Conservation (phyloP, 345 rosid species). For the Arabidopsis thaliana region TAIR10.1 NC_003070.9:22131001-22131500, state of each 20-base stretch:
- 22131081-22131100: background rate
- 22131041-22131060: background rate
- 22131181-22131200: background rate
- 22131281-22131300: too few relatives aligned
- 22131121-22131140: background rate
- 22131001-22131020: slow-evolving; percentile 7
- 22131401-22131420: too few relatives aligned
- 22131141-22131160: background rate
- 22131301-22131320: too few relatives aligned
- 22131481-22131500: too few relatives aligned
- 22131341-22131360: too few relatives aligned
- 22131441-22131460: too few relatives aligned
- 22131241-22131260: background rate
- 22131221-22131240: background rate
- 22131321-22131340: too few relatives aligned
- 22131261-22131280: too few relatives aligned
- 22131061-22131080: background rate
- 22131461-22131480: too few relatives aligned
- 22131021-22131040: slow-evolving; percentile 3
- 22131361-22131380: too few relatives aligned
- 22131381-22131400: too few relatives aligned
- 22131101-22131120: background rate
- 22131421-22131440: too few relatives aligned
- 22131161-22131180: background rate
- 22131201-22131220: background rate